Conservation (phyloP, 805 yeast genomes). For the Saturnispora serradocipensis region DNA sequence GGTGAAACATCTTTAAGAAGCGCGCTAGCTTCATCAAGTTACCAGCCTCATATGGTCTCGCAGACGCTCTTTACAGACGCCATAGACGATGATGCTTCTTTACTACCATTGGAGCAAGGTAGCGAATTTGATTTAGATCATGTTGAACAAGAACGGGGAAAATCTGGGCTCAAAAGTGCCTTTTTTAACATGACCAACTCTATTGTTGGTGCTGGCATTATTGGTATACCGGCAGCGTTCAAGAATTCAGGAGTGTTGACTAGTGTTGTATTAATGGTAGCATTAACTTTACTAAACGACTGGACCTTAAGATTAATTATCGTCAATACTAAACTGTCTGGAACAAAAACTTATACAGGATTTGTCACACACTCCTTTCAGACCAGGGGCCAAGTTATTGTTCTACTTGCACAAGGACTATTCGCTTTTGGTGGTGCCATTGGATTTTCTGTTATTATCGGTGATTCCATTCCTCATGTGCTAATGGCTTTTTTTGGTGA, state of each 20-base stretch:
- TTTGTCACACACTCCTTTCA: slow-evolving; percentile 80
- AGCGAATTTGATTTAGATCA: not conserved
- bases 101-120: not conserved
- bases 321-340: slow-evolving; percentile 68
- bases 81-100: slow-evolving; percentile 9
- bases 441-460: slow-evolving; percentile 91
- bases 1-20: not conserved
- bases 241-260: slow-evolving; percentile 71
- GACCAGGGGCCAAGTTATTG: slow-evolving; percentile 51
- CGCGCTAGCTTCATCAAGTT: not conserved
- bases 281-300: slow-evolving; percentile 66
- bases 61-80: slow-evolving; percentile 9
- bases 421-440: slow-evolving; percentile 93
- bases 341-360: slow-evolving; percentile 73
- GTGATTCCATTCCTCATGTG: slow-evolving; percentile 92
- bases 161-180: slow-evolving; percentile 67
- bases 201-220: slow-evolving; percentile 91
- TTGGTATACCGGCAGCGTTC: slow-evolving; percentile 88
- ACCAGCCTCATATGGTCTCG: not conserved
- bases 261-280: slow-evolving; percentile 52
- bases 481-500: slow-evolving; percentile 53
- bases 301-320: slow-evolving; percentile 82
- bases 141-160: not conserved
- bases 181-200: slow-evolving; percentile 97
- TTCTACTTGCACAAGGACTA: slow-evolving; percentile 69